These are phyloP conservation scores for Termitomyces eurrhizus DNA, from an alignment of 768 basidiomycete genomes.

Conservation along the genomic window DNA sequence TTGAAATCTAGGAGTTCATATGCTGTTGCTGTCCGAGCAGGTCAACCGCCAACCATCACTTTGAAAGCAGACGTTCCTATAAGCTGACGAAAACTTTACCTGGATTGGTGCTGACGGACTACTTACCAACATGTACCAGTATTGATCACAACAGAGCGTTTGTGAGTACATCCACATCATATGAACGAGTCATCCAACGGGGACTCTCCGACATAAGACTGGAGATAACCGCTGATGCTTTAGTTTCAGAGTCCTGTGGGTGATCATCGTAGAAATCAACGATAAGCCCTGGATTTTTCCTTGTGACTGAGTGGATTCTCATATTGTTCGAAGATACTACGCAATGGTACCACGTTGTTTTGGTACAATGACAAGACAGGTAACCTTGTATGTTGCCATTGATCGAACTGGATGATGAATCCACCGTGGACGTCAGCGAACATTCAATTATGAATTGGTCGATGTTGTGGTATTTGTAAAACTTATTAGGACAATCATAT, in stretches of 20 bases:
- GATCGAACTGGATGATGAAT: too few relatives aligned
- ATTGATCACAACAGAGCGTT: conserved; percentile 27
- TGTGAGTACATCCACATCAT: conserved; percentile 21
- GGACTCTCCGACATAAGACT: not conserved
- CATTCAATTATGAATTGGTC: too few relatives aligned
- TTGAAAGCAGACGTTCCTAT: conserved; percentile 38
- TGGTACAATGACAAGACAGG: too few relatives aligned
- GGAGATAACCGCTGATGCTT: not conserved
- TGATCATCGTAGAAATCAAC: not conserved
- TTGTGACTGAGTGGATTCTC: not conserved
- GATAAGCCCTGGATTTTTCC: not conserved
- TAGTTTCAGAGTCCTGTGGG: not conserved
- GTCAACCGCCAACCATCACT: conserved; percentile 49
- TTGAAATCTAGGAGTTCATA: conserved; percentile 40
- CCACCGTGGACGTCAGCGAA: too few relatives aligned
- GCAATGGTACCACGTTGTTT: too few relatives aligned
- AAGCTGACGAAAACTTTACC: too few relatives aligned
- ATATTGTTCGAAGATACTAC: too few relatives aligned
- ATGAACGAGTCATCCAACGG: not conserved
- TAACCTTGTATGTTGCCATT: too few relatives aligned
- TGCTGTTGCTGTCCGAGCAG: conserved; percentile 47
- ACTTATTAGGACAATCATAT: too few relatives aligned
- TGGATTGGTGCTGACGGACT: conserved; percentile 53
- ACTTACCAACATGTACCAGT: conserved; percentile 42
- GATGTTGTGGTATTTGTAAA: too few relatives aligned